Base-by-base conservation (phyloP, 163 green algal genomes). In the Coccomyxa subellipsoidea region DNA sequence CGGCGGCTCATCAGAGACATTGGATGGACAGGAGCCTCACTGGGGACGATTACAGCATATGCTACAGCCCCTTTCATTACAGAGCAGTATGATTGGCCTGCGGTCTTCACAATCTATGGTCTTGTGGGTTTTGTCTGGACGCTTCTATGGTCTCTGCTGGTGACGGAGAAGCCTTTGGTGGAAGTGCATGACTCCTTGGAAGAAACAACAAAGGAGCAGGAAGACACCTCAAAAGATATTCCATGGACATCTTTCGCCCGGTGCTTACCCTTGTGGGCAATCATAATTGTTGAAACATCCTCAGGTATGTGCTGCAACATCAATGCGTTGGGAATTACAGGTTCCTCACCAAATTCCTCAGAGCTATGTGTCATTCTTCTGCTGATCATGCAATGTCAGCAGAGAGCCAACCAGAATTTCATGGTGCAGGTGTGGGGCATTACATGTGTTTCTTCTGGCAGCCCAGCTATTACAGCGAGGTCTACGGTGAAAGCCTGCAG, bases 41-140 rank as follows among this genome's bases (percentile, higher is more conserved):
- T 90, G 29, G 91, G 91, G 8, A 94, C 90, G 9, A 93, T 95
- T 37, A 80, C 88, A 27, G 87, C 88, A 32, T 90, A 93, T 81
- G 59, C 93, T 9, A 84, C 87, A 2, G 87, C 90, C 27, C 91
- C 91, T 2, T 66, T 90, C 35, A 88, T 94, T 80, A 94, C 94
- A 36, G 31, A 86, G 4, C 32, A 79, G n/a, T 79, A 84, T 18
- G 87, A 84, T 34, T 95, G 92, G 92, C 83, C 83, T 35, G 81
- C 82, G 15, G 86, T 95, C 23, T 95, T 95, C 87, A 83, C 83
- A 29, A 76, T 93, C 29, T 95, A 91, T 66, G 92, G 92, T 38
- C 80, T 75, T 29, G 70, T 94, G 10, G 92, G 91, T 38, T 84
- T 94, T 31, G 70, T 94, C 9, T 95, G 91, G 92, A 81, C 89